phyloP scores from a whole-genome alignment of 73 alveolate species.

The Stentor roeselii region DNA sequence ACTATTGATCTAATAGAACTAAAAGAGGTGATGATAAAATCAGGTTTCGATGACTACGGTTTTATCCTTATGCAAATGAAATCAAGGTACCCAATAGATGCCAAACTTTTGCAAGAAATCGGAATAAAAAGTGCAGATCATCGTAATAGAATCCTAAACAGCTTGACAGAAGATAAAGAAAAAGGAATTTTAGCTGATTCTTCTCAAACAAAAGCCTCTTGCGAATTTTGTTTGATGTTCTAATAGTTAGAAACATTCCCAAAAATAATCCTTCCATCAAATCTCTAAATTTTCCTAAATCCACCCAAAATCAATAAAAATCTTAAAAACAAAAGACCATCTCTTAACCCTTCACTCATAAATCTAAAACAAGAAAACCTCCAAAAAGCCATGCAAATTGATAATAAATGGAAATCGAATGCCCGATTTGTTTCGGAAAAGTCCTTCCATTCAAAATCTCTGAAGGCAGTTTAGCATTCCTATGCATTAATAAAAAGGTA shows the following conservation, averaged over 20 bases:
- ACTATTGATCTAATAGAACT: not conserved
- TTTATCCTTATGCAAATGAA: not conserved
- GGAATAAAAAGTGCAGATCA: not conserved
- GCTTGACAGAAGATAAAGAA: not conserved
- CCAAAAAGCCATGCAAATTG: too few species aligned
- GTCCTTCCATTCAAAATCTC: not conserved
- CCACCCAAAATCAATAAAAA: too few species aligned
- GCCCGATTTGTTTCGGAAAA: not conserved
- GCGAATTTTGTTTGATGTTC: not conserved
- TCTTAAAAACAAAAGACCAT: too few species aligned
- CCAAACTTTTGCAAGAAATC: not conserved
- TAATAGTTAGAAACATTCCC: too few species aligned
- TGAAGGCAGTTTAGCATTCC: not conserved
- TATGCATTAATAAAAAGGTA: not conserved
- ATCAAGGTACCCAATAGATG: constrained; percentile 21
- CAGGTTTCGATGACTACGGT: constrained; percentile 2
- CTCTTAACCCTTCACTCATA: too few species aligned
- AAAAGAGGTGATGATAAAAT: not conserved
- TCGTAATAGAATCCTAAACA: constrained; percentile 2
- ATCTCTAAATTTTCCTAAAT: too few species aligned
- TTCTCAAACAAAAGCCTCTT: not conserved
- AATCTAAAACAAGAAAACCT: too few species aligned
- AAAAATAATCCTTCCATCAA: too few species aligned
- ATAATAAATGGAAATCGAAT: not conserved
- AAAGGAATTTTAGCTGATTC: constrained; percentile 1